These are phyloP conservation scores for Hygrophorus russula DNA, from an alignment of 768 basidiomycete species.

Conservation along the genomic window DNA sequence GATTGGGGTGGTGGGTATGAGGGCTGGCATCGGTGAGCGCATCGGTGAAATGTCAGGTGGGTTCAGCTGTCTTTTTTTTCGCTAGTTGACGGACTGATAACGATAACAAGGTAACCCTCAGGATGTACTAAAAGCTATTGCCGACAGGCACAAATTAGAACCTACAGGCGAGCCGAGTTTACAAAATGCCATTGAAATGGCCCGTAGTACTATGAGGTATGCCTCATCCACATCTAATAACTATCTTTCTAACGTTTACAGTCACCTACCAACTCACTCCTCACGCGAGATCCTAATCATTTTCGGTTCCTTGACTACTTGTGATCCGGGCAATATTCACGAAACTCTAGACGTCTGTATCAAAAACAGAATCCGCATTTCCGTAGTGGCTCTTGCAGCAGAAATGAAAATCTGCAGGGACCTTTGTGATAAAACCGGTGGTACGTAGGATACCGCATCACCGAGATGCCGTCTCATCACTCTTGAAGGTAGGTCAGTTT, in stretches of 20 bases:
- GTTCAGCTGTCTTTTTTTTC: constrained; percentile 10
- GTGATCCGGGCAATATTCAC: constrained; percentile 95
- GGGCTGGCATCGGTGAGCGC: constrained; percentile 83
- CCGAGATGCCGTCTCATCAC: constrained; percentile 6
- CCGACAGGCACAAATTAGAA: constrained; percentile 80
- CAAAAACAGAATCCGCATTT: constrained; percentile 79
- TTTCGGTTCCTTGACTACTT: constrained; percentile 92
- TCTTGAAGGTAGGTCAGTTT: constrained; percentile 51
- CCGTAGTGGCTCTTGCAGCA: constrained; percentile 87
- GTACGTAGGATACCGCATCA: constrained; percentile 30
- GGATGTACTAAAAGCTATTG: constrained; percentile 81
- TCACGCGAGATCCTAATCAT: constrained; percentile 92
- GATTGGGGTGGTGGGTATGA: constrained; percentile 89
- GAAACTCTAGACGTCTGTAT: constrained; percentile 84
- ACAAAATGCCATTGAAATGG: constrained; percentile 98
- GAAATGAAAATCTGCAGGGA: constrained; percentile 98
- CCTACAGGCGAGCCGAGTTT: constrained; percentile 89
- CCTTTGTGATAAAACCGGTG: constrained; percentile 84
- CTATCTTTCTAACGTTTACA: constrained; percentile 19
- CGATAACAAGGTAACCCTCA: constrained; percentile 77
- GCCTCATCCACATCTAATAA: constrained; percentile 4
- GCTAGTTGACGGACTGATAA: constrained; percentile 1
- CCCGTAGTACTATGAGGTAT: constrained; percentile 85
- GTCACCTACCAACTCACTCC: constrained; percentile 95
- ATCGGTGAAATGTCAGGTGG: constrained; percentile 88